Percentiles rank a stretch among this genome's conserved stretches.
These are phyloP conservation scores for Rhizophora mangle DNA, from an alignment of 345 rosid species.

Conservation along the genomic window DNA sequence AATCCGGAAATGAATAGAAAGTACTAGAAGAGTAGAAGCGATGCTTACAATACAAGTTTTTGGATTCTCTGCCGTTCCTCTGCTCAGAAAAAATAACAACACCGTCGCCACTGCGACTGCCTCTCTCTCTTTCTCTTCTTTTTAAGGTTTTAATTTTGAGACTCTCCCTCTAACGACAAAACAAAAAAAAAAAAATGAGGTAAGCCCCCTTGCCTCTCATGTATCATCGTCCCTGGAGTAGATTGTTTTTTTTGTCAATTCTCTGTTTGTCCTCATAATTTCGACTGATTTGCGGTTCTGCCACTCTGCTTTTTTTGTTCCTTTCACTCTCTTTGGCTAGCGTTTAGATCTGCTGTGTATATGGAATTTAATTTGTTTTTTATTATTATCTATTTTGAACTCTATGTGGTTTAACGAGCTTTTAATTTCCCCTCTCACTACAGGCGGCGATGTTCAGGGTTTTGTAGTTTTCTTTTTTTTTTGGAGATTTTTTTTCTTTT, in stretches of 20 bases:
- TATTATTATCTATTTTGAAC: neutral
- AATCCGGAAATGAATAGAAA: neutral
- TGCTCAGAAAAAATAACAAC: no score
- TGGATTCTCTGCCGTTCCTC: neutral
- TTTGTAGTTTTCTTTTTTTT: no score
- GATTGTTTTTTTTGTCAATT: neutral
- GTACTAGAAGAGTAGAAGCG: conserved; percentile 1
- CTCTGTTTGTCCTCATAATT: neutral
- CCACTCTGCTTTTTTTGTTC: neutral
- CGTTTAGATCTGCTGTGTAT: neutral
- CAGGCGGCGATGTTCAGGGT: no score
- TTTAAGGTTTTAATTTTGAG: conserved; percentile 34
- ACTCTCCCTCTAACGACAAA: conserved; percentile 18
- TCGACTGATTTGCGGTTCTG: conserved; percentile 7
- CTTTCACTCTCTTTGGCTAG: neutral
- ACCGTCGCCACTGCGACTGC: no score
- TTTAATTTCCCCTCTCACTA: neutral
- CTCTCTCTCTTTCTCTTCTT: neutral
- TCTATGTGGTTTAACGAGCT: neutral
- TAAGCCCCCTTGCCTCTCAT: conserved; percentile 11
- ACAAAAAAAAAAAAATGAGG: conserved; percentile 25
- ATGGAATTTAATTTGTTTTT: neutral
- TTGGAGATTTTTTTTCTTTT: no score
- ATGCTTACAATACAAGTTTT: neutral
- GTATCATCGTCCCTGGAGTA: neutral